Evolutionary conservation across 1,284 basidiomycete species (phyloP), one percentile per base, ranked within the genome.

Genomic region (Cryptococcus depauperatus): DNA sequence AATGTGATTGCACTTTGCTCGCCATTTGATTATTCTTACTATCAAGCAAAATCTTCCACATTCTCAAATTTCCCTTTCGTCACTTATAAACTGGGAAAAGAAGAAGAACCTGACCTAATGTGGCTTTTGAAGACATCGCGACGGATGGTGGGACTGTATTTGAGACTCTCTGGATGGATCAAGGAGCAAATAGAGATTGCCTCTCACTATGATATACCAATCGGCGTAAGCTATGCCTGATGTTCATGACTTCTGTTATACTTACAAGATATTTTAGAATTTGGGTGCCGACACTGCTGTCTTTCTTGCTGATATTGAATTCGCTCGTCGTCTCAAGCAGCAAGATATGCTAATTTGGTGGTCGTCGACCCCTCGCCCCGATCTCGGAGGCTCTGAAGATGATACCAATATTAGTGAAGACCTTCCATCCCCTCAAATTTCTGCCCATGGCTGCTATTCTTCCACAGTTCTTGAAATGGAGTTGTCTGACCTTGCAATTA

Each of bases 321-420:
- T 96, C 62, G 87, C 93, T 0, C 81, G 92, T 5, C 79, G 86
- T 19, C 73, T 98, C 37, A 74, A 82, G 41, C 81, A 83, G 45
- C 86, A 95, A 54, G 95, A 98, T 62, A 83, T 88, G 67, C 75
- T 97, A 2, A 74, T 98, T 1, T 99, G 95, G 95, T 99, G 95
- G 95, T 93, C 93, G 3, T 78, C 84, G 1, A 80, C 82, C 4
- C 81, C 85, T 28, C 78, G 78, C n/a, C 92, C 95, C 3, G 95
- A 98, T 69, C 76, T 98, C 0, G 95, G 95, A 34, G 95, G 95
- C 2, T 78, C 84, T 39, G 91, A 99, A 64, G 81, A 88, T 41
- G 95, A 98, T 66, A 77, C 78, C 34, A 78, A 85, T 41, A 79
- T 80, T 1, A 60, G 66, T 35, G 89, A 91, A 52, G 87, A 89